A percentile compares a stretch with the other conserved stretches of the same genome.
phyloP scores from a whole-genome alignment of 108 stramenopile genomes.

The Licmophora abbreviata region DNA sequence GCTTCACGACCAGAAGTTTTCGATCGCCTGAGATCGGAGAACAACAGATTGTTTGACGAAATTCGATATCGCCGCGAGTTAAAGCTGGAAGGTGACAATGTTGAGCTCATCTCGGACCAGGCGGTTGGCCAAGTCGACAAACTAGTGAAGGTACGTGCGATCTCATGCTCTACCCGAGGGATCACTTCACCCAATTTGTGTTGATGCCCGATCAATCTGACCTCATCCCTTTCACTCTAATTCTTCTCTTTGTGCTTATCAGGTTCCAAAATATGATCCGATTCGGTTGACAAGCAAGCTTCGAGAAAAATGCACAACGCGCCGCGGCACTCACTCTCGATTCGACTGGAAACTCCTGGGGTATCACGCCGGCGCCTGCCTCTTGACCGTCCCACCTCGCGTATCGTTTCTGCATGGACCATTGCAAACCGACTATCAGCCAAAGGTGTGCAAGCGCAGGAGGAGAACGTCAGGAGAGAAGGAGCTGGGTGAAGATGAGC shows the following conservation, averaged over 20 bases:
- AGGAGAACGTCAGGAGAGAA: slow-evolving; percentile 18
- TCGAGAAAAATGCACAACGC: slow-evolving; percentile 31
- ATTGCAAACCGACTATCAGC: slow-evolving; percentile 23
- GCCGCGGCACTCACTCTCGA: slow-evolving; percentile 7
- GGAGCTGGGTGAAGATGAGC: slow-evolving; percentile 46
- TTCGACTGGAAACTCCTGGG: slow-evolving; percentile 74
- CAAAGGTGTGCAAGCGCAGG: slow-evolving; percentile 43
- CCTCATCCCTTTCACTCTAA: no score
- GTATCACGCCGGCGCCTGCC: slow-evolving; percentile 60
- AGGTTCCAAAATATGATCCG: slow-evolving; percentile 83
- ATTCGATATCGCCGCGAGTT: slow-evolving; percentile 75
- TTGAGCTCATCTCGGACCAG: slow-evolving; percentile 50
- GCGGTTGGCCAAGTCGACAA: slow-evolving; percentile 57
- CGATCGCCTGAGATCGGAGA: slow-evolving; percentile 27
- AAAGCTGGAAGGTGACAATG: slow-evolving; percentile 78
- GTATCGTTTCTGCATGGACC: slow-evolving; percentile 70
- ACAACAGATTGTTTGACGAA: slow-evolving; percentile 63
- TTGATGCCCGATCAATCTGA: no score
- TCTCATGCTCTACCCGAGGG: no score
- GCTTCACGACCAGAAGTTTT: slow-evolving; percentile 9
- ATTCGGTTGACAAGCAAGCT: slow-evolving; percentile 40
- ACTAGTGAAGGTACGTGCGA: slow-evolving; percentile 69
- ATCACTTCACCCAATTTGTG: no score
- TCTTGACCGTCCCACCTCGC: slow-evolving; percentile 60
- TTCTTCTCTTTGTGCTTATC: background rate